Evolutionary conservation across 176 grass and related monocot species (phyloP).

Genomic region (Triticum aestivum): DNA sequence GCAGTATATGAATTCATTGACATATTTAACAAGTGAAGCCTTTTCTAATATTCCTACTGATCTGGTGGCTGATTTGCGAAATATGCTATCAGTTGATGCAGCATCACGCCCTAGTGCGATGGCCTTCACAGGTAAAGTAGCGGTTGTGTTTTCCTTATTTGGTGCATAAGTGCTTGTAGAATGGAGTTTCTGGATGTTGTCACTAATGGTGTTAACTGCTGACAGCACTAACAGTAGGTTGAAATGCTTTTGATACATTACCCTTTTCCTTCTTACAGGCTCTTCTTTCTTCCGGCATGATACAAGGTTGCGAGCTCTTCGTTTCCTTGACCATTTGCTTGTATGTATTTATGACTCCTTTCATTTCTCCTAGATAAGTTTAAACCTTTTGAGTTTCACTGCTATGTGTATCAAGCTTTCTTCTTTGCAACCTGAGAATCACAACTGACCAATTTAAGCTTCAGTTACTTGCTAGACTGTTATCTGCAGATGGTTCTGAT

Average conservation of each 20-base stretch:
- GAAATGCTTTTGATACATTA: constrained; percentile 4
- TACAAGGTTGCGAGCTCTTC: constrained; percentile 96
- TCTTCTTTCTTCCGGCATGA: constrained; percentile 98
- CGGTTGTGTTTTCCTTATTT: constrained; percentile 1
- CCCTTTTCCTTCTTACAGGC: constrained; percentile 44
- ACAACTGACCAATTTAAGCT: constrained; percentile 14
- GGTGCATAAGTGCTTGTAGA: neutral
- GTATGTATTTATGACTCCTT: constrained; percentile 53
- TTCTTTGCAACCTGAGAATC: constrained; percentile 26
- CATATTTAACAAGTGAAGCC: constrained; percentile 87
- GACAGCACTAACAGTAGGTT: neutral
- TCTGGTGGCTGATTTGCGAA: constrained; percentile 81
- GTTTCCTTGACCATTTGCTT: constrained; percentile 98
- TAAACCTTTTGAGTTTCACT: neutral
- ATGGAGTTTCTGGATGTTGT: neutral
- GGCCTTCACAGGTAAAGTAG: constrained; percentile 76
- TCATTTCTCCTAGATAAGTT: neutral
- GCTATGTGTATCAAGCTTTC: constrained; percentile 1
- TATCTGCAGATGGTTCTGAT: constrained; percentile 17
- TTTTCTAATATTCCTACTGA: constrained; percentile 79
- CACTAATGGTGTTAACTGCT: neutral
- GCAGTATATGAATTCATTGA: constrained; percentile 90
- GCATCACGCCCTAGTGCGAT: constrained; percentile 77
- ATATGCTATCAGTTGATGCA: constrained; percentile 85
- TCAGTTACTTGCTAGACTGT: constrained; percentile 20